Conservation (phyloP, 148 eudicot species). For the Tetragonia tetragonoides region DNA sequence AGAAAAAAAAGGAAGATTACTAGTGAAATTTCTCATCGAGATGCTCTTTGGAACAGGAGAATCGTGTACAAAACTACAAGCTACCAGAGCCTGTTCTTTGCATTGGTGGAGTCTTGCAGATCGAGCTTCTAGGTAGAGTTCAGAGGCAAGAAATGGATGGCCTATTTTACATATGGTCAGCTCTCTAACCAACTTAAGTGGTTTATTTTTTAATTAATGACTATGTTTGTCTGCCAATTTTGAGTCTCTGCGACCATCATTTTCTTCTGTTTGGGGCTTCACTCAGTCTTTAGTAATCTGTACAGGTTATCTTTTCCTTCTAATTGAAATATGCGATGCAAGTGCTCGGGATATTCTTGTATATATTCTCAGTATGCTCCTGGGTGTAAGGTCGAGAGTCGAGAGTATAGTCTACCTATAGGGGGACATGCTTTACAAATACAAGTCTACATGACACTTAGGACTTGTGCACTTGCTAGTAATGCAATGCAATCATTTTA, state of each 20-base stretch:
- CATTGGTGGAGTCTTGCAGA: constrained; percentile 71
- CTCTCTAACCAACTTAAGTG: constrained; percentile 5
- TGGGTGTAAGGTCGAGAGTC: not conserved
- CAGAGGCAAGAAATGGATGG: constrained; percentile 75
- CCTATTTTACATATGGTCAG: constrained; percentile 73
- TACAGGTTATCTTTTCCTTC: not conserved
- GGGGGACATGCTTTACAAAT: not conserved
- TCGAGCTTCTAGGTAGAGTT: constrained; percentile 80
- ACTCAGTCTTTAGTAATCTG: not conserved
- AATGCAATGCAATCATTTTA: too few relatives aligned
- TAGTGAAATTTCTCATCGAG: constrained; percentile 12
- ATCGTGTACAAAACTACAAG: constrained; percentile 60
- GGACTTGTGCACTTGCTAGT: too few relatives aligned
- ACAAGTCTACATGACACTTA: not conserved
- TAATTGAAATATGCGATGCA: not conserved
- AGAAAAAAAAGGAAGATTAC: not conserved
- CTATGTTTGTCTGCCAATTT: constrained; percentile 2
- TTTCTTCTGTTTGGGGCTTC: not conserved
- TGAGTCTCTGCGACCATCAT: not conserved
- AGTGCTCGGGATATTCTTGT: not conserved
- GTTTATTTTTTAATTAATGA: not conserved
- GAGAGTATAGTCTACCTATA: not conserved
- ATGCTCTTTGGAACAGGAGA: constrained; percentile 49
- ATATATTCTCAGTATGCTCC: not conserved
- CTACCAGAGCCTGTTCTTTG: constrained; percentile 78